Base-by-base conservation (phyloP, 1,284 basidiomycete genomes). In the Hymenochaete sp. region DNA sequence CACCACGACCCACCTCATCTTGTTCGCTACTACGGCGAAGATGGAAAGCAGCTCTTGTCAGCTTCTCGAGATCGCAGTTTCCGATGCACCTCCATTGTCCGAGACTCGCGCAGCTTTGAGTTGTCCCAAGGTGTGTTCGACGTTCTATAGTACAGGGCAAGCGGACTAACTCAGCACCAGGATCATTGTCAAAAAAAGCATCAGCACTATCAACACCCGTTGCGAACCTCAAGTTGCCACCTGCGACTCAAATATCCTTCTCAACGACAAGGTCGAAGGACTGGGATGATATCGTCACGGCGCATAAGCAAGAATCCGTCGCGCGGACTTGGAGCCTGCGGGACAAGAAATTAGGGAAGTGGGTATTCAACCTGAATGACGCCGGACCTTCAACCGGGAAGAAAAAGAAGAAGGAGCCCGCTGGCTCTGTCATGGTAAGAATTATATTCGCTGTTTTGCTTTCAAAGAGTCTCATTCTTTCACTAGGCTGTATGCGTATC, bases 261-360 rank as follows among this genome's bases (percentile, higher is more conserved):
- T 92, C 90, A 3, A 73, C 79, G 2, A 75, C 82, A 3, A 76
- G 93, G 18, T 74, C 89, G 14, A 93, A 93, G 60, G 93, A 99
- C 55, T 99, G 96, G 96, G 95, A 98, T 58, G 92, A 98, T 57
- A 84, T 98, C 33, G 64, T 99, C 4, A 93, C 95, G 7, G 80
- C 81, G 0, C 95, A 98, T 60, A 70, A 77, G 1, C 88, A 90
- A 38, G 88, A 93, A 56, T 70, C 75, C 1, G 75, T 81, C 45
- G 86, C 85, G 1, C 73, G 91, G 22, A 85, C 89, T 22, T 97
- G 93, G 93, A 79, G 79, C 2, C 86, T 92, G 59, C 71, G 78
- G 51, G 79, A 82, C 52, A 95, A 95, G 65, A 75, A 79, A 41
- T 58, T 90, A 3, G 93, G 93, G 2, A 83, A 85, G 55, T 67